These are phyloP conservation scores for Aschersonia sp. DNA, from an alignment of 2,329 filamentous ascomycete species.

Conservation along the genomic window DNA sequence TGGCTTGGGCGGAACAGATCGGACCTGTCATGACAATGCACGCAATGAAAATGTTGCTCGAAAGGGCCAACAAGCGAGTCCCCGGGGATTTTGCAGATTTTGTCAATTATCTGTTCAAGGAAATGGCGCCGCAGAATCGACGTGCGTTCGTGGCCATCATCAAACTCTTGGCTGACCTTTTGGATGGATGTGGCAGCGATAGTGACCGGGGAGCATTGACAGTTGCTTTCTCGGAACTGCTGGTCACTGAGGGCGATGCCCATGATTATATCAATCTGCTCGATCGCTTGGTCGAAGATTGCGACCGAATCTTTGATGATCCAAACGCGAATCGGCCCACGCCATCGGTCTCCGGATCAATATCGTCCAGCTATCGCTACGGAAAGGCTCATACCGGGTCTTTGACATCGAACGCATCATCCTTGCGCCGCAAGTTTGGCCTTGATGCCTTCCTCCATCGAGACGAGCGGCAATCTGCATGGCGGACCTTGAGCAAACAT, in stretches of 20 bases:
- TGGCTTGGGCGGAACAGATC: conserved; percentile 81
- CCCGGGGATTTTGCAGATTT: conserved; percentile 61
- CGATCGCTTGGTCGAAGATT: conserved; percentile 79
- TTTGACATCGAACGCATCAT: conserved; percentile 73
- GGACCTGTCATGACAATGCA: conserved; percentile 66
- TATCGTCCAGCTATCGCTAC: conserved; percentile 38
- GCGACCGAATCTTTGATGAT: conserved; percentile 75
- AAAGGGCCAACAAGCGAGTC: conserved; percentile 47
- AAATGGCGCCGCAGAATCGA: conserved; percentile 55
- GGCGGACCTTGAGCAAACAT: conserved; percentile 80
- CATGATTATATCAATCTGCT: conserved; percentile 78
- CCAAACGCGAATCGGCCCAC: conserved; percentile 21
- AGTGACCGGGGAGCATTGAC: conserved; percentile 80
- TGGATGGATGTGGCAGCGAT: conserved; percentile 84
- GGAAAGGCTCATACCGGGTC: conserved; percentile 56
- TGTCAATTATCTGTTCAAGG: conserved; percentile 46
- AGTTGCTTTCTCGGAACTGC: conserved; percentile 72
- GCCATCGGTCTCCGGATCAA: conserved; percentile 38
- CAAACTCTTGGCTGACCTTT: conserved; percentile 70
- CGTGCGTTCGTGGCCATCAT: conserved; percentile 74
- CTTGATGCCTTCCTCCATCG: conserved; percentile 63
- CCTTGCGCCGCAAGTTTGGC: conserved; percentile 70
- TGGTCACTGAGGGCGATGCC: conserved; percentile 63
- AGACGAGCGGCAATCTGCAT: conserved; percentile 61
- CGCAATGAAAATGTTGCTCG: conserved; percentile 60